Base-by-base conservation (phyloP, 805 yeast species). In the Wickerhamomyces pijperi region DNA sequence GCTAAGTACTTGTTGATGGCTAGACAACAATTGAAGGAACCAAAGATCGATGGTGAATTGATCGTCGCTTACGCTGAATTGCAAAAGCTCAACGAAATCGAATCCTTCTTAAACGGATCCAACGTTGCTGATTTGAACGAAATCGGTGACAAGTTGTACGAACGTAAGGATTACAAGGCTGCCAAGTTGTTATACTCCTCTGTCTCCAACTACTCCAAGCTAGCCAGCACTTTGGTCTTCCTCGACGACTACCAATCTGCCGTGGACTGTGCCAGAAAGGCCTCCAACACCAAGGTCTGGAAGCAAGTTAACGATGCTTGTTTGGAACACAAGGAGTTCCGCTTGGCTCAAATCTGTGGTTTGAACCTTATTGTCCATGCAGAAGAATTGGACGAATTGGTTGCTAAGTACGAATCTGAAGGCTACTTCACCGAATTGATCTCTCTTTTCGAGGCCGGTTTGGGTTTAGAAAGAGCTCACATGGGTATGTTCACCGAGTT, bases 401-500 rank as follows among this genome's bases (percentile, higher is more conserved):
- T 90, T 35, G 69, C 67, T 46, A 82, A 81, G 48, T 92, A 92
- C 59, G 97, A 92, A 65, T 69, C 74, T 58, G 76, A 81, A 49
- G 98, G 98, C 34, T 85, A 86, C 64, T 88, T 88, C 65, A 82
- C 78, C 48, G 95, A 92, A 68, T 71, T 92, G 48, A 84, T 90
- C 46, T 76, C 96, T 15, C 74, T 92, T 54, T 86, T 92, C 54
- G 98, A 92, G 64, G 90, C 87, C 53, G 97, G 97, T 48, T 72
- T 92, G 43, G 94, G 95, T 33, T 72, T 92, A 50, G 98, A 92
- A 69, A 83, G 98, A 61, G 98, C 98, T 31, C 98, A 92, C 59
- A 92, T 92, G 98, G 98, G 97, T 51, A 90, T 92, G 97, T 92
- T 92, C 61, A 92, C 98, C 11, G 97, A 88, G 63, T 72, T 92